Evolutionary conservation across 306 rosid genomes (phyloP).

Genomic region (Senna siamea): DNA sequence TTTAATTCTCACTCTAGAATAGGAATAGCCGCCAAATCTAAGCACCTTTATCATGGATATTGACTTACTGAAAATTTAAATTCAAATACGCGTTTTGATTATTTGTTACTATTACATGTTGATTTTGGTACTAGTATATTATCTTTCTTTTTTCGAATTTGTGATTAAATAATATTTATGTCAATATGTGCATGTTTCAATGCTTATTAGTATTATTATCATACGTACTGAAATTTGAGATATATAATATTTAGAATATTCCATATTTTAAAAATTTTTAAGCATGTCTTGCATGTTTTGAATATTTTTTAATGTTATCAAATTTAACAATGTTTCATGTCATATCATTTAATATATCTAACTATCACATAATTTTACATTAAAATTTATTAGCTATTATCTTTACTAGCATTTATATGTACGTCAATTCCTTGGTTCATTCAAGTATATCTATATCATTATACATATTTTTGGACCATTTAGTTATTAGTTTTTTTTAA

Average conservation of each 20-base stretch:
- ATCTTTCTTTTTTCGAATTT: background rate
- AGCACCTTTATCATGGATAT: background rate
- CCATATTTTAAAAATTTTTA: too few relatives aligned
- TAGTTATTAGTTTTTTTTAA: too few relatives aligned
- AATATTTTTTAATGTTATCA: background rate
- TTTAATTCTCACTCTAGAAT: constrained; percentile 8
- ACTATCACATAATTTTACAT: background rate
- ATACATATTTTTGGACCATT: too few relatives aligned
- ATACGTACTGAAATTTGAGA: too few relatives aligned
- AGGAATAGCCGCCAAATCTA: background rate
- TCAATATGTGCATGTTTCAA: background rate
- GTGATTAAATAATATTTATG: too few relatives aligned
- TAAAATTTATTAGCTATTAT: too few relatives aligned
- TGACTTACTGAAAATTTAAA: constrained; percentile 8
- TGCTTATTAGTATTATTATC: too few relatives aligned
- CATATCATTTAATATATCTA: background rate
- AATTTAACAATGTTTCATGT: background rate
- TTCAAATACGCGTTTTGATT: constrained; percentile 24
- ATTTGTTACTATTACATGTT: background rate
- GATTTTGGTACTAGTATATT: background rate
- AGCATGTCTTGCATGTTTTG: background rate
- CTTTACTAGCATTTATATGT: background rate
- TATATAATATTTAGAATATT: too few relatives aligned
- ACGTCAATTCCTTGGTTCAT: background rate
- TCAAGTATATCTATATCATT: too few relatives aligned